Percentiles rank a stretch among this genome's conserved stretches.
These are phyloP conservation scores for Diaporthe nobilis DNA, from an alignment of 2,329 filamentous ascomycete genomes.

Conservation along the genomic window DNA sequence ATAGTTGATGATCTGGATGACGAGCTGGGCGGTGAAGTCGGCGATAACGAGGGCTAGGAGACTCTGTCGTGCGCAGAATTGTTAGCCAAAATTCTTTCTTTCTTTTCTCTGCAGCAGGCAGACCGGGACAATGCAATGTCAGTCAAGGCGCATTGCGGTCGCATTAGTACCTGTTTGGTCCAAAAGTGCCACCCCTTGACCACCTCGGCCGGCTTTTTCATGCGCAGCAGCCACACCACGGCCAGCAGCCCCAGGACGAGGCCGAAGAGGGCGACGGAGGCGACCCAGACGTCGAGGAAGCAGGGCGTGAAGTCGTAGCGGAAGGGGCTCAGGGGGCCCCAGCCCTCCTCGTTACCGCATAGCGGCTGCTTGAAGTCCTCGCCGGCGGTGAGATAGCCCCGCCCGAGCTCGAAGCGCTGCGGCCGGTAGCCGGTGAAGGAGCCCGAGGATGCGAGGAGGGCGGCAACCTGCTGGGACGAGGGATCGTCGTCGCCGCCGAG, in stretches of 20 bases:
- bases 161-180: slow-evolving; percentile 80
- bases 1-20: slow-evolving; percentile 80
- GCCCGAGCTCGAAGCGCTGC: slow-evolving; percentile 64
- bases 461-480: slow-evolving; percentile 37
- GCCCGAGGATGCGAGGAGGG: slow-evolving; percentile 62
- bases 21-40: slow-evolving; percentile 79
- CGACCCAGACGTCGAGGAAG: slow-evolving; percentile 94
- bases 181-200: slow-evolving; percentile 94
- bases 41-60: slow-evolving; percentile 77
- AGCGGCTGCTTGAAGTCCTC: slow-evolving; percentile 74
- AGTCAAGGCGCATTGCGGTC: neutral
- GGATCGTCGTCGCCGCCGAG: slow-evolving; percentile 33
- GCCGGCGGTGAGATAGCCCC: slow-evolving; percentile 72
- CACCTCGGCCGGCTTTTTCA: slow-evolving; percentile 75
- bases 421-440: slow-evolving; percentile 72
- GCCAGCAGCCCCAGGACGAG: slow-evolving; percentile 83
- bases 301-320: slow-evolving; percentile 97
- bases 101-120: neutral
- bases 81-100: slow-evolving; percentile 38
- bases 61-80: slow-evolving; percentile 50
- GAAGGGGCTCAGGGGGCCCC: slow-evolving; percentile 90
- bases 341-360: slow-evolving; percentile 92
- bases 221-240: slow-evolving; percentile 83
- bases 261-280: slow-evolving; percentile 82
- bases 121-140: too few species aligned